Evolutionary conservation across 805 yeast species (phyloP).

Genomic region (Teunomyces cretensis): DNA sequence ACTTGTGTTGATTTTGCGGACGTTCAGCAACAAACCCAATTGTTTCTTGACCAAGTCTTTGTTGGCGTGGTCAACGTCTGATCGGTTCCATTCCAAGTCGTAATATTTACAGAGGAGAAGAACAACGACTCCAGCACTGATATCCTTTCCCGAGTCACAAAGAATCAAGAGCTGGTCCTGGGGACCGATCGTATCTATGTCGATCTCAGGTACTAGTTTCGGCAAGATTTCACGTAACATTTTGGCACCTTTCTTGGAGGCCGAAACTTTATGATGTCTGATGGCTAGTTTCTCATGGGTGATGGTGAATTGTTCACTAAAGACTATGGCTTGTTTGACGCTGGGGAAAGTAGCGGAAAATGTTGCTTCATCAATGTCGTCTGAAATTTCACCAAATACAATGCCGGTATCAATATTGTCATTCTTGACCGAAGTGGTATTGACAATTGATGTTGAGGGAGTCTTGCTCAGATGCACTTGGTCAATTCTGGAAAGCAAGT

Average conservation of each 20-base stretch:
- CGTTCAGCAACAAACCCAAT: slow-evolving; percentile 48
- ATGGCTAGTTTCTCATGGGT: slow-evolving; percentile 10
- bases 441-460: slow-evolving; percentile 3
- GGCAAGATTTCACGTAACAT: slow-evolving; percentile 51
- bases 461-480: slow-evolving; percentile 3
- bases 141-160: slow-evolving; percentile 66
- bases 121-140: slow-evolving; percentile 61
- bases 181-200: slow-evolving; percentile 8
- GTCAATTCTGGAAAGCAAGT: slow-evolving; percentile 18
- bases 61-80: slow-evolving; percentile 16
- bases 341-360: slow-evolving; percentile 2
- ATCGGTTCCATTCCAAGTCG: slow-evolving; percentile 39
- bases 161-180: slow-evolving; percentile 39
- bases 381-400: slow-evolving; percentile 23
- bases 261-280: slow-evolving; percentile 19
- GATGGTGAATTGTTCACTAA: slow-evolving; percentile 20
- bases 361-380: slow-evolving; percentile 11
- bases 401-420: slow-evolving; percentile 23
- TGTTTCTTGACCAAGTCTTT: slow-evolving; percentile 59
- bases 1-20: slow-evolving; percentile 66
- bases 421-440: slow-evolving; percentile 13
- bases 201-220: slow-evolving; percentile 29
- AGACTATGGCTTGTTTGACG: slow-evolving; percentile 19
- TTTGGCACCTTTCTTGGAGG: slow-evolving; percentile 67
- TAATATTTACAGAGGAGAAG: slow-evolving; percentile 49